Evolutionary conservation across 2,329 filamentous ascomycete species (phyloP).

Genomic region (Penicillium brasilianum): DNA sequence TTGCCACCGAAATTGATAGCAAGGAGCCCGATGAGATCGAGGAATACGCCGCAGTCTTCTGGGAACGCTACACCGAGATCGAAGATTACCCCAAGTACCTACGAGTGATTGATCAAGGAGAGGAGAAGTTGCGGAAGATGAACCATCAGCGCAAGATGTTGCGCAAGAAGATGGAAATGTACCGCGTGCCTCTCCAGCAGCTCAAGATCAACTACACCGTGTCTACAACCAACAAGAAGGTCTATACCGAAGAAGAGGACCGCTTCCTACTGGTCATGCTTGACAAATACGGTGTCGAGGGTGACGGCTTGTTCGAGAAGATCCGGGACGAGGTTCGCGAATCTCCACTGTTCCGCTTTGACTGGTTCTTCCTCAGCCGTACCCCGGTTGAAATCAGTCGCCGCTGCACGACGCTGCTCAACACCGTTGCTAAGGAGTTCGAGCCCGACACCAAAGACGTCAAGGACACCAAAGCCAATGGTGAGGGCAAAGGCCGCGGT

Average conservation of each 20-base stretch:
- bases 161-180: slow-evolving; percentile 92
- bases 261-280: slow-evolving; percentile 92
- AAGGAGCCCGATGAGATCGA: slow-evolving; percentile 86
- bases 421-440: slow-evolving; percentile 93
- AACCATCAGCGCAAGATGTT: slow-evolving; percentile 93
- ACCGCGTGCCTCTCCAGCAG: slow-evolving; percentile 95
- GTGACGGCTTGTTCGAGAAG: slow-evolving; percentile 85
- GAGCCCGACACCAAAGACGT: slow-evolving; percentile 71
- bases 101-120: slow-evolving; percentile 86
- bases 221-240: slow-evolving; percentile 99
- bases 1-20: slow-evolving; percentile 87
- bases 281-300: slow-evolving; percentile 89
- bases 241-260: slow-evolving; percentile 98
- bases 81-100: slow-evolving; percentile 87
- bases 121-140: slow-evolving; percentile 85
- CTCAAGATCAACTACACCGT: slow-evolving; percentile 99
- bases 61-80: slow-evolving; percentile 92
- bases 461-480: slow-evolving; percentile 66
- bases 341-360: slow-evolving; percentile 92
- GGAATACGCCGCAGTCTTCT: slow-evolving; percentile 92
- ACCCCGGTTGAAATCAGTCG: slow-evolving; percentile 92
- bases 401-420: slow-evolving; percentile 90
- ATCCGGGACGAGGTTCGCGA: slow-evolving; percentile 98
- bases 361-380: slow-evolving; percentile 98
- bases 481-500: slow-evolving; percentile 70